phyloP scores from a whole-genome alignment of 371 early-diverging fungal species.

The Mucor irregularis region DNA sequence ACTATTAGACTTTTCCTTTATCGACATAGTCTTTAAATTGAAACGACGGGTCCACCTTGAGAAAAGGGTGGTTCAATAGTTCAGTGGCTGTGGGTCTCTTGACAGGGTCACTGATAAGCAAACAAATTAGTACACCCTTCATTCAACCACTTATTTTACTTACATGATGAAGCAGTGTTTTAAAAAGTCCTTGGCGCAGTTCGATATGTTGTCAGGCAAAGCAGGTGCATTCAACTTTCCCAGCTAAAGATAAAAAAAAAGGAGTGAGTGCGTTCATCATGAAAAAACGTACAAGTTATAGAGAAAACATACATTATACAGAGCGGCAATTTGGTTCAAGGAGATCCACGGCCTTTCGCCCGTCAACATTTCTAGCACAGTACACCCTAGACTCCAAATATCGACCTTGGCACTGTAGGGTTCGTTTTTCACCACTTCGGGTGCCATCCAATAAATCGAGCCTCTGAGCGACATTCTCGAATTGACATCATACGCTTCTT shows the following conservation, averaged over 20 bases:
- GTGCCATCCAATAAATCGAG: constrained; percentile 90
- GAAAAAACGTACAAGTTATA: neutral
- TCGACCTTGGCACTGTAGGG: constrained; percentile 79
- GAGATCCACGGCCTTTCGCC: constrained; percentile 84
- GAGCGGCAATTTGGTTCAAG: constrained; percentile 67
- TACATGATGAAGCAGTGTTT: constrained; percentile 67
- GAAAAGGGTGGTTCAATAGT: constrained; percentile 55
- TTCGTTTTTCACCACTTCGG: constrained; percentile 84
- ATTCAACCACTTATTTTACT: constrained; percentile 10
- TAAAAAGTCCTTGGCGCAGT: constrained; percentile 66
- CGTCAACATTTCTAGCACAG: constrained; percentile 90
- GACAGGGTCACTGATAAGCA: constrained; percentile 54
- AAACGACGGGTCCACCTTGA: constrained; percentile 43
- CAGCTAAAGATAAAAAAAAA: constrained; percentile 24
- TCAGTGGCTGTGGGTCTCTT: constrained; percentile 67
- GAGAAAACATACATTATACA: constrained; percentile 61
- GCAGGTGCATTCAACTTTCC: constrained; percentile 63
- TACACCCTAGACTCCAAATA: constrained; percentile 85
- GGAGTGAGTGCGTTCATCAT: neutral
- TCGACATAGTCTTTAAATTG: constrained; percentile 48
- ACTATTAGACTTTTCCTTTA: constrained; percentile 32
- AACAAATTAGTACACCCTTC: neutral
- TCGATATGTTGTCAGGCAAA: constrained; percentile 66
- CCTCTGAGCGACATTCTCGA: constrained; percentile 65
- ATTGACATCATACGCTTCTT: constrained; percentile 52